phyloP scores from a whole-genome alignment of 805 yeast genomes.

The Cyberlindnera bimundalis region DNA sequence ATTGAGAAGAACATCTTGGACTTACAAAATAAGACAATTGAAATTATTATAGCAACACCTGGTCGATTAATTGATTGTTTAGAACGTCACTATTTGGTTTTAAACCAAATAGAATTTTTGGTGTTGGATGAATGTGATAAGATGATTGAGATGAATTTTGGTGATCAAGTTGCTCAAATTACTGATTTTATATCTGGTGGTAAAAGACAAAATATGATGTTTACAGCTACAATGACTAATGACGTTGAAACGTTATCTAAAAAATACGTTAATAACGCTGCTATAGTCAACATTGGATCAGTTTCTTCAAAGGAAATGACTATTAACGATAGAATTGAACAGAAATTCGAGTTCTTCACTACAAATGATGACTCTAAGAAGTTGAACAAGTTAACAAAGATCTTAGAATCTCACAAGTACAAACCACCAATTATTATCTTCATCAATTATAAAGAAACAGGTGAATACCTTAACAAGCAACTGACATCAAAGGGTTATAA shows the following conservation, averaged over 20 bases:
- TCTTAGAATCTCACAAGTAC: conserved; percentile 32
- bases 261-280: conserved; percentile 61
- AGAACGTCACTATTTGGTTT: conserved; percentile 58
- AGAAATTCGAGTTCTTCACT: conserved; percentile 53
- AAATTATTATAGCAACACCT: conserved; percentile 85
- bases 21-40: conserved; percentile 36
- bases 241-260: conserved; percentile 63
- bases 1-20: conserved; percentile 67
- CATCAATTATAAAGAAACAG: conserved; percentile 70
- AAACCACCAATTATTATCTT: conserved; percentile 71
- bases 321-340: conserved; percentile 56
- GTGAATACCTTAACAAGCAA: conserved; percentile 60
- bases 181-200: conserved; percentile 48
- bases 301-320: conserved; percentile 34
- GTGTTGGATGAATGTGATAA: conserved; percentile 93
- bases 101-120: conserved; percentile 61
- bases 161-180: conserved; percentile 66
- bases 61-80: conserved; percentile 84
- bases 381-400: conserved; percentile 38
- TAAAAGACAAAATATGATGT: conserved; percentile 74
- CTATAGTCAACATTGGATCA: conserved; percentile 62
- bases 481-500: conserved; percentile 44
- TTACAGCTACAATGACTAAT: conserved; percentile 89
- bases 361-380: conserved; percentile 43
- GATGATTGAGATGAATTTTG: conserved; percentile 95